Evolutionary conservation across 768 basidiomycete genomes (phyloP).

Genomic region (Scleroderma bovista): DNA sequence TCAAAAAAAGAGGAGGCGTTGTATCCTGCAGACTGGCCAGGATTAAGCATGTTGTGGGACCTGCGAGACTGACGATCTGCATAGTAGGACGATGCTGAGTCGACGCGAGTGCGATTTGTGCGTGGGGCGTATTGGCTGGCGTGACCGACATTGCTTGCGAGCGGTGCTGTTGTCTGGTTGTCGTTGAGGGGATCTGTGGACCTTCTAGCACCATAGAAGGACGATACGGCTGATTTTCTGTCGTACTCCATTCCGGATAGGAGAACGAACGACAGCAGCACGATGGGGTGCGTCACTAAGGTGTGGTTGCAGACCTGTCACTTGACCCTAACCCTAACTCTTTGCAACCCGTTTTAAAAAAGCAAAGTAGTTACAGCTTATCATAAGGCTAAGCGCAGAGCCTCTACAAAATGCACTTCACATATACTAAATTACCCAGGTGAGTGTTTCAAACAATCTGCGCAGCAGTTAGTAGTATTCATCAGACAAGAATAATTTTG

Average conservation of each 20-base stretch:
- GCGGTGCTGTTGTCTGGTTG: slow-evolving; percentile 29
- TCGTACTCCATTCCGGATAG: slow-evolving; percentile 58
- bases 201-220: slow-evolving; percentile 65
- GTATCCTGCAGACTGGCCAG: slow-evolving; percentile 60
- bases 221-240: slow-evolving; percentile 73
- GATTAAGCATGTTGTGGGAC: slow-evolving; percentile 44
- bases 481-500: no score
- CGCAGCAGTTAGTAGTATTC: no score
- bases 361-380: no score
- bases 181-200: slow-evolving; percentile 59
- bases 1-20: slow-evolving; percentile 65
- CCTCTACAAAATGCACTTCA: no score
- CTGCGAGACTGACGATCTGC: slow-evolving; percentile 32
- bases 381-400: no score
- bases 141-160: slow-evolving; percentile 13
- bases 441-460: no score
- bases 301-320: no score
- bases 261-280: neutral
- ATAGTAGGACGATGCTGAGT: slow-evolving; percentile 71
- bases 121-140: slow-evolving; percentile 3
- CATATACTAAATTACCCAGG: no score
- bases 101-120: slow-evolving; percentile 46
- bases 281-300: slow-evolving; percentile 16
- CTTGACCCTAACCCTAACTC: no score
- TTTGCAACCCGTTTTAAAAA: no score